These are phyloP conservation scores for Rhypophila decipiens DNA, from an alignment of 495 filamentous ascomycete species.

Conservation along the genomic window DNA sequence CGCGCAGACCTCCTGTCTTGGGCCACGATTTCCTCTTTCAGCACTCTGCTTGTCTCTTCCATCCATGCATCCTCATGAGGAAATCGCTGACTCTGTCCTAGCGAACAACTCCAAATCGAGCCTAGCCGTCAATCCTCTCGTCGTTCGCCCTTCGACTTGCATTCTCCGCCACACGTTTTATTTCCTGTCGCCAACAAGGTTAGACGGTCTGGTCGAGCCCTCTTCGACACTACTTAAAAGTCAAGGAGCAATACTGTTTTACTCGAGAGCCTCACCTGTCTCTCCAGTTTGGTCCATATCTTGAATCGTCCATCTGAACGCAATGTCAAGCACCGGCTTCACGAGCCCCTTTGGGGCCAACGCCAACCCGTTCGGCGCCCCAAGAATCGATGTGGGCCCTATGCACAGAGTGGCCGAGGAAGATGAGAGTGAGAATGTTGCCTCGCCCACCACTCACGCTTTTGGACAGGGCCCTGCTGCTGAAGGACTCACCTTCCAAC, in stretches of 20 bases:
- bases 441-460: constrained; percentile 49
- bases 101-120: too few species aligned
- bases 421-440: constrained; percentile 51
- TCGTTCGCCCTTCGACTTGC: too few species aligned
- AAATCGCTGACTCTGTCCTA: background rate
- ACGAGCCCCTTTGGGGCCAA: constrained; percentile 49
- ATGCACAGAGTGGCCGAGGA: constrained; percentile 53
- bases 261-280: background rate
- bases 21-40: background rate
- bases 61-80: background rate
- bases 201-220: too few species aligned
- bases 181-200: too few species aligned
- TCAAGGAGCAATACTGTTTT: too few species aligned
- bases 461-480: constrained; percentile 24
- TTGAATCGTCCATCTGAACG: background rate
- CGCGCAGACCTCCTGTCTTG: background rate
- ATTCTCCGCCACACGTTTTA: too few species aligned
- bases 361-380: constrained; percentile 46
- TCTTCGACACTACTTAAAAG: too few species aligned
- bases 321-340: constrained; percentile 47
- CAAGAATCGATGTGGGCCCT: constrained; percentile 27
- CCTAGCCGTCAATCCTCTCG: too few species aligned
- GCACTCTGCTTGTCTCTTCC: background rate
- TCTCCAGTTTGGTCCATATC: too few species aligned
- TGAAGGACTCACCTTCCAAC: constrained; percentile 27